phyloP scores from a whole-genome alignment of 495 filamentous ascomycete species.

The Aspergillus saccharolyticus region DNA sequence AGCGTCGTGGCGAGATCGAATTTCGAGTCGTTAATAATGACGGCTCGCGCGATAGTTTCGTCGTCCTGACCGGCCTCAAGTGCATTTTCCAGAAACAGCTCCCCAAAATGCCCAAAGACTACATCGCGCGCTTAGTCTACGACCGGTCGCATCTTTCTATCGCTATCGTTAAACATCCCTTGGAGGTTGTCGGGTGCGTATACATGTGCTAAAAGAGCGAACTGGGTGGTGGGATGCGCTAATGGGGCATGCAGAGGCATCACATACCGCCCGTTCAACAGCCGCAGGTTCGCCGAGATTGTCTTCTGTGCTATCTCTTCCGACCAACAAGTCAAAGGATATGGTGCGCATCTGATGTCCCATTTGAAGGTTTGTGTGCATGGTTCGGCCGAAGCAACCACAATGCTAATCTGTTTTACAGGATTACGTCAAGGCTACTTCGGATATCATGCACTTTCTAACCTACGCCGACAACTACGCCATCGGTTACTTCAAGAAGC shows the following conservation, averaged over 20 bases:
- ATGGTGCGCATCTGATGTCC: constrained; percentile 96
- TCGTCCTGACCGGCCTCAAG: constrained; percentile 92
- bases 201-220: not conserved
- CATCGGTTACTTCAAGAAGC: constrained; percentile 98
- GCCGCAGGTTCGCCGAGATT: constrained; percentile 92
- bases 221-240: constrained; percentile 14
- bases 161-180: constrained; percentile 92
- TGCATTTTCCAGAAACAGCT: constrained; percentile 99
- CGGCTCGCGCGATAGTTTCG: constrained; percentile 76
- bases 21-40: constrained; percentile 99
- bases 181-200: constrained; percentile 79
- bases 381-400: not conserved
- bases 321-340: constrained; percentile 97
- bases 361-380: constrained; percentile 65
- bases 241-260: constrained; percentile 60
- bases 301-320: constrained; percentile 98
- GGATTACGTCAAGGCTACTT: constrained; percentile 97
- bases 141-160: constrained; percentile 94
- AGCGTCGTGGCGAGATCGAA: constrained; percentile 92
- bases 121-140: constrained; percentile 94
- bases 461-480: constrained; percentile 99
- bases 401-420: constrained; percentile 19
- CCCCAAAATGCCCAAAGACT: constrained; percentile 98
- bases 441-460: constrained; percentile 95
- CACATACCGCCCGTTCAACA: constrained; percentile 93